A percentile compares a stretch with the other conserved stretches of the same genome.
Conservation (phyloP, 148 eudicot species). For the Rhododendron molle region DNA sequence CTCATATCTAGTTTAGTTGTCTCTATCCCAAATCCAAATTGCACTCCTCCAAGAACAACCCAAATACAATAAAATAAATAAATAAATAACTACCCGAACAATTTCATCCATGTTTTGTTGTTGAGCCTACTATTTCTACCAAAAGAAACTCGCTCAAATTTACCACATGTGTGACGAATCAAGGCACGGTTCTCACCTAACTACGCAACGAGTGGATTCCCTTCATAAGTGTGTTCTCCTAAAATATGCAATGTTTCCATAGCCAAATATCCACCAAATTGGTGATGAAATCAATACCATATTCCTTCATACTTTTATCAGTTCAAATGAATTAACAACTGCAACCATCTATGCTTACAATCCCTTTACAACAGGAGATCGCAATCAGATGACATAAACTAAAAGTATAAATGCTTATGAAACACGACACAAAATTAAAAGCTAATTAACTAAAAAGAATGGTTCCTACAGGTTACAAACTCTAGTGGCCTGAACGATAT, state of each 20-base stretch:
- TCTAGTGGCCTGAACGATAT: too few species aligned
- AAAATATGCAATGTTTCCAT: too few species aligned
- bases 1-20: too few species aligned
- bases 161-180: neutral
- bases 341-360: neutral
- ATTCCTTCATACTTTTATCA: neutral
- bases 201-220: neutral
- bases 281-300: too few species aligned
- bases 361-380: neutral
- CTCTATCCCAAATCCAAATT: too few species aligned
- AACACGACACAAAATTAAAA: neutral
- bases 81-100: neutral
- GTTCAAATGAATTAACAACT: neutral
- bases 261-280: too few species aligned
- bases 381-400: neutral
- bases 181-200: neutral
- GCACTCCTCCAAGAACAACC: neutral
- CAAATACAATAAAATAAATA: too few species aligned
- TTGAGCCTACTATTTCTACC: neutral
- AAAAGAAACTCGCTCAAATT: neutral
- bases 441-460: neutral
- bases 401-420: neutral
- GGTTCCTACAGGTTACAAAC: neutral
- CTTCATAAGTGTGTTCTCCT: too few species aligned
- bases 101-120: neutral